A percentile compares a stretch with the other conserved stretches of the same genome.
phyloP scores from a whole-genome alignment of 768 basidiomycete genomes.

The Kockovaella imperatae region DNA sequence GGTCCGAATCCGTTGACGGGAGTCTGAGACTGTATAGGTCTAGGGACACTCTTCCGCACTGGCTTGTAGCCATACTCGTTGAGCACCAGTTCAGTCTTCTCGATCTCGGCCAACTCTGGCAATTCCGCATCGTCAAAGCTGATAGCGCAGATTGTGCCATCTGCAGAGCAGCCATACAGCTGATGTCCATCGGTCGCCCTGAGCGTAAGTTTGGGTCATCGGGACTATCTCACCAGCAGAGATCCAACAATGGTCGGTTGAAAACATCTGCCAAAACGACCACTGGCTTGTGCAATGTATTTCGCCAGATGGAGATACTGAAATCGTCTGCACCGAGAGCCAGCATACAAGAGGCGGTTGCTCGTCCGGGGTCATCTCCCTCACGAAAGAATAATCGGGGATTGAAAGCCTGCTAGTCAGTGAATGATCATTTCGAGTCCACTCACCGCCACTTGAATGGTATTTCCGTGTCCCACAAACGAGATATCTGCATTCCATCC shows the following conservation, averaged over 20 bases:
- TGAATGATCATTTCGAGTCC: background rate
- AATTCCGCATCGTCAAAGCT: slow-evolving; percentile 56
- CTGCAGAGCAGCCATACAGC: slow-evolving; percentile 89
- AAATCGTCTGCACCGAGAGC: slow-evolving; percentile 91
- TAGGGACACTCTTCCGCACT: too few species aligned
- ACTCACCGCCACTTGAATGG: slow-evolving; percentile 85
- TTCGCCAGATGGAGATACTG: slow-evolving; percentile 93
- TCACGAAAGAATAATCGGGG: slow-evolving; percentile 87
- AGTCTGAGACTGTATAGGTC: background rate
- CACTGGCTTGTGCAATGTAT: slow-evolving; percentile 78
- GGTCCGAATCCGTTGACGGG: slow-evolving; percentile 19
- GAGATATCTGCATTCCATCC: slow-evolving; percentile 83
- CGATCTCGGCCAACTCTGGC: slow-evolving; percentile 44
- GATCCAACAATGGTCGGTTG: slow-evolving; percentile 86
- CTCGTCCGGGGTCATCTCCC: slow-evolving; percentile 51
- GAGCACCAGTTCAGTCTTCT: slow-evolving; percentile 45
- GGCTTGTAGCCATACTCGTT: slow-evolving; percentile 29
- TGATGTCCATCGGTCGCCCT: slow-evolving; percentile 91
- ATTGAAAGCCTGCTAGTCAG: slow-evolving; percentile 63
- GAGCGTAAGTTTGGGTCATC: background rate
- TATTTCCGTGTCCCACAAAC: slow-evolving; percentile 93
- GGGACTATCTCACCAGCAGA: slow-evolving; percentile 68
- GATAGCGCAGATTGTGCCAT: slow-evolving; percentile 87
- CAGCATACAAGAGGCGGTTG: slow-evolving; percentile 38
- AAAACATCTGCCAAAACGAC: slow-evolving; percentile 92